Evolutionary conservation across 2,329 filamentous ascomycete species (phyloP).

Genomic region (Diaporthe aspalathi): DNA sequence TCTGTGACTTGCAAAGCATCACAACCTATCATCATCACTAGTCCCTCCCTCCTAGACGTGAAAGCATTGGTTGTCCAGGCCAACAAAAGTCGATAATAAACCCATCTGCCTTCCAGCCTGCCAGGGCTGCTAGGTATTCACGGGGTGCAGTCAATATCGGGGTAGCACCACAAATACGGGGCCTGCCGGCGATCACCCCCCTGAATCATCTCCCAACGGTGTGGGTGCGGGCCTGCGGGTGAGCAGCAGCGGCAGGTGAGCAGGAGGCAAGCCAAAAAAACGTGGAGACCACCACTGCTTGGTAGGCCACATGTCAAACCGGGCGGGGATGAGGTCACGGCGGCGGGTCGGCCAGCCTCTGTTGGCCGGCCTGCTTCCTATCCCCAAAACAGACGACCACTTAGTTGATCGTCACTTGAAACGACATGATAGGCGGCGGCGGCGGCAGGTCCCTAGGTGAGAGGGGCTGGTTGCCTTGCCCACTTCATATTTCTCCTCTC

Average conservation of each 20-base stretch:
- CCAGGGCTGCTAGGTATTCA: conserved; percentile 20
- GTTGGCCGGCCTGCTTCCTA: not conserved
- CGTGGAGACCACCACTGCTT: not conserved
- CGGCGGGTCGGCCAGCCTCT: conserved; percentile 6
- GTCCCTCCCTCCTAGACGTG: not conserved
- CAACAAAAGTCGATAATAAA: too few relatives aligned
- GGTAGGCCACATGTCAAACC: conserved; percentile 19
- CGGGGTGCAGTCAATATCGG: not conserved
- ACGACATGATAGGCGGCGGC: conserved; percentile 18
- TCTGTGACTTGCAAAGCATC: not conserved
- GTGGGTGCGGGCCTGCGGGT: not conserved
- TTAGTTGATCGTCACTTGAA: conserved; percentile 21
- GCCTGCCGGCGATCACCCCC: conserved; percentile 21
- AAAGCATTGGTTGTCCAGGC: not conserved
- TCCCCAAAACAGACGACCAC: not conserved
- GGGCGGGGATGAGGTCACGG: conserved; percentile 31
- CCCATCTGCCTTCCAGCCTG: not conserved
- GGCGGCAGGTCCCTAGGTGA: too few relatives aligned
- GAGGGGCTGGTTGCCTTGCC: not conserved
- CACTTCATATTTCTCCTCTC: not conserved
- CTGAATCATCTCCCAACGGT: conserved; percentile 27
- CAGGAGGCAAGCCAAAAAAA: too few relatives aligned
- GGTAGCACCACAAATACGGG: conserved; percentile 8
- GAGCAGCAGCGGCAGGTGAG: not conserved
- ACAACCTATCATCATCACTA: not conserved